These are phyloP conservation scores for Arachnomyces sp. DNA, from an alignment of 2,329 filamentous ascomycete species.

Conservation along the genomic window DNA sequence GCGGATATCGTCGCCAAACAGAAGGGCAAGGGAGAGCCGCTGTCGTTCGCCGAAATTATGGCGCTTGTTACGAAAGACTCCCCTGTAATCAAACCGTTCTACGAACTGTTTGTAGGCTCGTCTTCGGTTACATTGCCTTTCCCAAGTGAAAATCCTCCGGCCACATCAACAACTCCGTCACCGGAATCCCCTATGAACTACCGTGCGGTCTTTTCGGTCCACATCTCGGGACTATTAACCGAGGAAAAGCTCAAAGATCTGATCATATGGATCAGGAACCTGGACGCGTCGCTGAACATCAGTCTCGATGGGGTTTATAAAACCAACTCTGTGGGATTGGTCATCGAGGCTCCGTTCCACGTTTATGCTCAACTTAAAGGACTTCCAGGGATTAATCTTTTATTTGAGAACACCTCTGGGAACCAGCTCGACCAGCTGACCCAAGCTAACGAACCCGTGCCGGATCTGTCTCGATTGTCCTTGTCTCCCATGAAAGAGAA, in stretches of 20 bases:
- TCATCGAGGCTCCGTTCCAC: constrained; percentile 1
- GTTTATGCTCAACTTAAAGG: not conserved
- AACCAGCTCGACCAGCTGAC: too few relatives aligned
- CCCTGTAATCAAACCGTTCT: not conserved
- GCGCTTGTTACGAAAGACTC: not conserved
- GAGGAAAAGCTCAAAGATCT: not conserved
- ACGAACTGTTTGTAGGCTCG: not conserved
- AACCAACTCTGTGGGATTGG: not conserved
- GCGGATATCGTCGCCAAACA: not conserved
- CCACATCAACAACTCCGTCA: not conserved
- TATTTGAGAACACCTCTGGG: not conserved
- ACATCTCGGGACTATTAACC: not conserved
- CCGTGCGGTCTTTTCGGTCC: not conserved
- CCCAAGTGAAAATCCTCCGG: not conserved
- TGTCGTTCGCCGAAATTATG: not conserved
- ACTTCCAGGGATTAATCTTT: not conserved
- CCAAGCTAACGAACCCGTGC: too few relatives aligned
- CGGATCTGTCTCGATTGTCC: too few relatives aligned
- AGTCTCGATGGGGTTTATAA: not conserved
- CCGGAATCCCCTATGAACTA: not conserved
- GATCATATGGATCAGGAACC: not conserved
- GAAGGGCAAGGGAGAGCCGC: not conserved
- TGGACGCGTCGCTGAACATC: not conserved
- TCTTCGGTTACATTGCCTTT: not conserved
- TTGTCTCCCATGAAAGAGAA: too few relatives aligned